Conservation (phyloP, 495 filamentous ascomycete genomes). For the Aspergillus panamensis region DNA sequence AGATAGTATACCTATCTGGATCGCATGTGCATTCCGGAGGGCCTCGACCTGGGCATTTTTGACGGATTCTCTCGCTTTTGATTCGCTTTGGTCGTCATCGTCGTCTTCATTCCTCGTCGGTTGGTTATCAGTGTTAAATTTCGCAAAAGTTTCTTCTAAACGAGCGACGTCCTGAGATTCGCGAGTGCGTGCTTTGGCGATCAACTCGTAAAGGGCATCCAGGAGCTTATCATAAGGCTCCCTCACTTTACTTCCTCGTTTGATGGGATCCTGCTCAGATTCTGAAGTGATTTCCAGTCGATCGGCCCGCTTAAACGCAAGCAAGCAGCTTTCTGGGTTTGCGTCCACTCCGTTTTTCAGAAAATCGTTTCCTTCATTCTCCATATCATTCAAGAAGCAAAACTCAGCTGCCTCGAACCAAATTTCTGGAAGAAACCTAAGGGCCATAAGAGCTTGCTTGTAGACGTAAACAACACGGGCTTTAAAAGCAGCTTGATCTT, state of each 20-base stretch:
- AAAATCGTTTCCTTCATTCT: conserved; percentile 69
- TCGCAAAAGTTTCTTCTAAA: conserved; percentile 58
- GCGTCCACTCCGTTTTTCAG: conserved; percentile 76
- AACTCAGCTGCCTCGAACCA: conserved; percentile 96
- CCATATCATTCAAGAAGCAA: conserved; percentile 75
- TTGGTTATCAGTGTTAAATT: conserved; percentile 40
- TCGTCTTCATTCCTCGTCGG: conserved; percentile 60
- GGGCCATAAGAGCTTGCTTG: conserved; percentile 89
- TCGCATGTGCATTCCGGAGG: conserved; percentile 64
- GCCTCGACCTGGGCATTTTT: conserved; percentile 65
- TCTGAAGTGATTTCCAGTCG: conserved; percentile 69
- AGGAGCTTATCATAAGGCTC: conserved; percentile 80
- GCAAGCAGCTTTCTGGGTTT: conserved; percentile 87
- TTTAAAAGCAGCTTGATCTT: conserved; percentile 69
- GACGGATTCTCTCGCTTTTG: conserved; percentile 48
- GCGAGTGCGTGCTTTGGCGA: conserved; percentile 66
- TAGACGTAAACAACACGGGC: conserved; percentile 82
- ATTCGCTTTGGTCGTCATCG: conserved; percentile 55
- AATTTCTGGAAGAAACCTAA: conserved; percentile 89
- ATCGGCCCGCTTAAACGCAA: conserved; percentile 87
- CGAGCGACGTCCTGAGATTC: conserved; percentile 67
- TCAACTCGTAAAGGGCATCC: conserved; percentile 77
- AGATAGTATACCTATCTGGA: conserved; percentile 68
- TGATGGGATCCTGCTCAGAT: conserved; percentile 63
- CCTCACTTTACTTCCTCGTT: conserved; percentile 69